phyloP scores from a whole-genome alignment of 2,329 filamentous ascomycete species.

The Zopfia rhizophila region DNA sequence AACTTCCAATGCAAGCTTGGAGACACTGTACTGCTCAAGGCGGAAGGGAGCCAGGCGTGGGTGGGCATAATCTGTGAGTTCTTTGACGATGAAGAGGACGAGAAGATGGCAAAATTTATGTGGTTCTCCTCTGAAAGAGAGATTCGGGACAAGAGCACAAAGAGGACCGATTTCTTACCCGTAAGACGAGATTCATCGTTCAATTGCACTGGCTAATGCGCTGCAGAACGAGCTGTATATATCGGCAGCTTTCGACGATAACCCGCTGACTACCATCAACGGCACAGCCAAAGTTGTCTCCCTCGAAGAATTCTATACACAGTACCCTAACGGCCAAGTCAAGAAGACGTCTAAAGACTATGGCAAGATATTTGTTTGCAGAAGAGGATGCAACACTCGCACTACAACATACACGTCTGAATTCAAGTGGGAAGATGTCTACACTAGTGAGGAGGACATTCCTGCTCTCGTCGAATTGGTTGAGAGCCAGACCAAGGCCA shows the following conservation, averaged over 20 bases:
- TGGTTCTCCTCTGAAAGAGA: constrained; percentile 96
- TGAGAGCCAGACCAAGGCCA: constrained; percentile 76
- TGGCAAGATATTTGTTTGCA: constrained; percentile 90
- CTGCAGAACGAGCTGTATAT: constrained; percentile 88
- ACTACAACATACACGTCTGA: constrained; percentile 93
- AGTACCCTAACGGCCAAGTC: constrained; percentile 79
- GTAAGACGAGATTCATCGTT: constrained; percentile 51
- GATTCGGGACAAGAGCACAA: constrained; percentile 84
- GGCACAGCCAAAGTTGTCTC: constrained; percentile 88
- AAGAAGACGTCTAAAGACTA: constrained; percentile 77
- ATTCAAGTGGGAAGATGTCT: constrained; percentile 90
- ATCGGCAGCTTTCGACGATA: constrained; percentile 85
- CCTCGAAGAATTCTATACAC: constrained; percentile 70
- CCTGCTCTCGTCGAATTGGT: constrained; percentile 73
- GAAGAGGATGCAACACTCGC: constrained; percentile 86
- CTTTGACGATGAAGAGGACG: constrained; percentile 71
- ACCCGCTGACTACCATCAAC: constrained; percentile 88
- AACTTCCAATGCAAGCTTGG: constrained; percentile 82
- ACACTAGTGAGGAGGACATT: constrained; percentile 73
- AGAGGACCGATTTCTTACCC: constrained; percentile 79
- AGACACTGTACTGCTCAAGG: constrained; percentile 86
- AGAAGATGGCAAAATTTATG: constrained; percentile 87
- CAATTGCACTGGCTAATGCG: constrained; percentile 32
- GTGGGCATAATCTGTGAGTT: constrained; percentile 90
- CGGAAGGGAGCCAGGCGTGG: constrained; percentile 91